Evolutionary conservation across 495 filamentous ascomycete species (phyloP), one percentile per base, ranked within the genome.

Genomic region (Collariella sp.): DNA sequence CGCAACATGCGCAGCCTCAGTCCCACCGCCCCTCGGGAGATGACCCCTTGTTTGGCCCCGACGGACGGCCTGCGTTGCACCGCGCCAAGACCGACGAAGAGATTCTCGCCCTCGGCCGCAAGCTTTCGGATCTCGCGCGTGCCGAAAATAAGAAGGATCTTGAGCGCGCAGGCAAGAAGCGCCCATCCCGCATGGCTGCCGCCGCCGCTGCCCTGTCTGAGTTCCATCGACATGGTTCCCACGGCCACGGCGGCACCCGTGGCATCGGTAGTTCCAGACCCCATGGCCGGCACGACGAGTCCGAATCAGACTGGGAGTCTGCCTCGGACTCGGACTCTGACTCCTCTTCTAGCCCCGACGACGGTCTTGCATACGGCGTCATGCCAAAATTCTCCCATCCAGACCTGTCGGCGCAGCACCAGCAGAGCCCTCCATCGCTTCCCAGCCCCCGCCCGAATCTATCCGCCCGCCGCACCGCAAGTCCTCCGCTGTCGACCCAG

Each of bases 401-500:
- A 1, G 41, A 59, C 50, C 56, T 70, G 55, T 58, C 60, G 31
- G 45, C 22, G 10, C 48, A 41, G 16, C 3, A 0, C 15, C 48
- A 50, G 9, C 57, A 33, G 15, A 44, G 15, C 23, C 56, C 0
- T 57, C 57, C 11, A 55, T 67, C 45, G 24, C 60, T 15, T 62
- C 64, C 9, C 57, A 66, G 13, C 57, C 55, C 11, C 65, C 60
- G 2, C 49, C 64, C 19, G 59, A 67, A 41, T 56, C 59, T 13
- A 65, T 66, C 54, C 60, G 61, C 16, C 62, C 68, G 5, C 65
- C 64, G 2, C 40, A 69, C 58, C 61, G 71, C 47, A 75, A 76
- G 63, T 71, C 58, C 58, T 74, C 72, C 12, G 64, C 78, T 26
- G 74, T 80, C 26, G 77, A 81, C 40, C 77, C 78, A 5, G 66